A percentile compares a stretch with the other conserved stretches of the same genome.
These are phyloP conservation scores for Proliferodiscus dingleyae DNA, from an alignment of 2,329 filamentous ascomycete species.

Conservation along the genomic window DNA sequence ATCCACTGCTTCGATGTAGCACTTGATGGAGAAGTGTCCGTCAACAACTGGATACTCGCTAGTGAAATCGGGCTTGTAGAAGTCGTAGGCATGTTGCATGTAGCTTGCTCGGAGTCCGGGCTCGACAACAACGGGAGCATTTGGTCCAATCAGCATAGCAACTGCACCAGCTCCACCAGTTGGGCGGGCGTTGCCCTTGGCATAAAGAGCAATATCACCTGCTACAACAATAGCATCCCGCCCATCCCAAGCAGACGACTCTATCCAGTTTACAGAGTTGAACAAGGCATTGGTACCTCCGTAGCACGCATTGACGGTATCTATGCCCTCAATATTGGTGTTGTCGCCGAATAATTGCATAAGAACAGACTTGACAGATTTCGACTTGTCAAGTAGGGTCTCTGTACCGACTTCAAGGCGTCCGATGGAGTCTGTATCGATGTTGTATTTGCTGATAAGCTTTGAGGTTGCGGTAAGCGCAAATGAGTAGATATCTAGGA, in stretches of 20 bases:
- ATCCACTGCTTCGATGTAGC: conserved; percentile 78
- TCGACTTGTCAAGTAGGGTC: conserved; percentile 83
- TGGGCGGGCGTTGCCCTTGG: conserved; percentile 75
- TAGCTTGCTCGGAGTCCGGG: conserved; percentile 74
- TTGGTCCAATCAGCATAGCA: conserved; percentile 72
- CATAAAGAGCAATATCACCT: conserved; percentile 80
- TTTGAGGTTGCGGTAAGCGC: conserved; percentile 72
- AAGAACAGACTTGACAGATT: conserved; percentile 82
- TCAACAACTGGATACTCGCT: conserved; percentile 85
- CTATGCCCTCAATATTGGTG: conserved; percentile 77
- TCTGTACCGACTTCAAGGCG: conserved; percentile 82
- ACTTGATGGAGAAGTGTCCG: conserved; percentile 76
- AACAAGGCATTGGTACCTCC: conserved; percentile 80
- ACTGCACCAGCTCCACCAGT: conserved; percentile 77
- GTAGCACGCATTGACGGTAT: conserved; percentile 82
- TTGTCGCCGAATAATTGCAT: conserved; percentile 85
- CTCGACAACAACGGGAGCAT: conserved; percentile 73
- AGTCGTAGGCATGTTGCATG: conserved; percentile 82
- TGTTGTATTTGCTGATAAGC: conserved; percentile 76
- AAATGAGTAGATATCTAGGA: conserved; percentile 79
- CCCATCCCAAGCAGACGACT: conserved; percentile 83
- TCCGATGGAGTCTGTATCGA: conserved; percentile 73
- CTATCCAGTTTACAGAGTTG: conserved; percentile 80
- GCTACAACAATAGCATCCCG: conserved; percentile 75
- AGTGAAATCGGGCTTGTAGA: conserved; percentile 85